Conservation (phyloP, 1,284 basidiomycete species). For the Malassezia equina region DNA sequence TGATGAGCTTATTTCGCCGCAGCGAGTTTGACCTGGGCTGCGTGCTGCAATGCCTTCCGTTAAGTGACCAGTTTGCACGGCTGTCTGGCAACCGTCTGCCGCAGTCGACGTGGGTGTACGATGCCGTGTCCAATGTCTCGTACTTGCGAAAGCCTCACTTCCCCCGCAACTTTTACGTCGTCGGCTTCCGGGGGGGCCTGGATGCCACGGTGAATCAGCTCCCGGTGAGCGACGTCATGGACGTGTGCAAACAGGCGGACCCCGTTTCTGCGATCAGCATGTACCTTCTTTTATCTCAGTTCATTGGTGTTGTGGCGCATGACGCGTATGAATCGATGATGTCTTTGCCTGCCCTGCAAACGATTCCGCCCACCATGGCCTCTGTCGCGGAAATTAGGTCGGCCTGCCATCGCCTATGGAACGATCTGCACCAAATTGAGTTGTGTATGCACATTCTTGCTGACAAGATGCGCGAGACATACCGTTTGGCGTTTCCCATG, state of each 20-base stretch:
- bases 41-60: background rate
- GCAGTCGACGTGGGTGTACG: background rate
- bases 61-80: background rate
- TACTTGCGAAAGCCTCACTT: conserved; percentile 1
- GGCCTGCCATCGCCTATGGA: conserved; percentile 2
- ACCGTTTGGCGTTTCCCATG: background rate
- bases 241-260: background rate
- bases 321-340: background rate
- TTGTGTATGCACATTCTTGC: background rate
- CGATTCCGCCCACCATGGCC: background rate
- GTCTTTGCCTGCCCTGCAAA: background rate
- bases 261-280: background rate
- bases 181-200: background rate
- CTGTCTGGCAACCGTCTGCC: background rate
- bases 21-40: background rate
- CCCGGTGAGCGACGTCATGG: background rate
- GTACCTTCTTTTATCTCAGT: background rate
- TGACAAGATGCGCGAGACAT: background rate
- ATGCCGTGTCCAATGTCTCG: conserved; percentile 7
- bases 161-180: background rate
- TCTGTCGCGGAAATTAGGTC: background rate
- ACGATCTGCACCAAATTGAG: conserved; percentile 7
- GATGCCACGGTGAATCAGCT: background rate
- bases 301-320: conserved; percentile 1
- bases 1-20: background rate